Base-by-base conservation (phyloP, 768 basidiomycete species). In the Rhizopogon sp. region DNA sequence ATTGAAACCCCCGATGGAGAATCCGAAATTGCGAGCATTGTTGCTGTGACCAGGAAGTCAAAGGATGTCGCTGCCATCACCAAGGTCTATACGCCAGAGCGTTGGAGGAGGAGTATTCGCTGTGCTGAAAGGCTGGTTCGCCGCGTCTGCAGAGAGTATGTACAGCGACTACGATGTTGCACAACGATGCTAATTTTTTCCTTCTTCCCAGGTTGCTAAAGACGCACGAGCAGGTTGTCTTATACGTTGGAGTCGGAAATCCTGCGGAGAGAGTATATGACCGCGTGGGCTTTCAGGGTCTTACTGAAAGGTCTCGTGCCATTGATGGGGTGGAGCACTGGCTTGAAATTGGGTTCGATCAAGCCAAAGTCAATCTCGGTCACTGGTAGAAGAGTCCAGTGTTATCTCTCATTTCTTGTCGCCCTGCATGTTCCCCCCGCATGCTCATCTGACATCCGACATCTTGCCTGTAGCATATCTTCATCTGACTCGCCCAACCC, bases 311-410 rank as follows among this genome's bases (percentile, higher is more conserved):
- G 28, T 66, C 56, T 11, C 58, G 63, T 14, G 57, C 64, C 2
- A 73, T 74, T 2, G 73, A 77, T n/a, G 77, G 76, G 6, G 75
- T 79, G 3, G 75, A 77, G 35, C 64, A 69, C 14, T 89, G 84
- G 84, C 58, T 83, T 6, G 88, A 89, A 54, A 69, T 85, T 49
- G 87, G 87, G 8, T 88, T 87, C 53, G 76, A 82, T 58, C 72
- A 67, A 22, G 53, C 57, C 16, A 50, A 54, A 28, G 78, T 84
- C 20, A 58, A 70, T 2, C 73, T 86, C 14, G 89, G 88, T 1
- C 83, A 87, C 62, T 91, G 89, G 88, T 90, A 70, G 74, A 49
- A 25, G 20, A 20, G 20, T 51, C 28, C 20, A 20, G 3, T 29
- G 22, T 52, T 9, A 39, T 57, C 40, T 29, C 25, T 47, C 4